Evolutionary conservation across 257 asterid genomes (phyloP).

Genomic region (Craterostigma plantagineum): DNA sequence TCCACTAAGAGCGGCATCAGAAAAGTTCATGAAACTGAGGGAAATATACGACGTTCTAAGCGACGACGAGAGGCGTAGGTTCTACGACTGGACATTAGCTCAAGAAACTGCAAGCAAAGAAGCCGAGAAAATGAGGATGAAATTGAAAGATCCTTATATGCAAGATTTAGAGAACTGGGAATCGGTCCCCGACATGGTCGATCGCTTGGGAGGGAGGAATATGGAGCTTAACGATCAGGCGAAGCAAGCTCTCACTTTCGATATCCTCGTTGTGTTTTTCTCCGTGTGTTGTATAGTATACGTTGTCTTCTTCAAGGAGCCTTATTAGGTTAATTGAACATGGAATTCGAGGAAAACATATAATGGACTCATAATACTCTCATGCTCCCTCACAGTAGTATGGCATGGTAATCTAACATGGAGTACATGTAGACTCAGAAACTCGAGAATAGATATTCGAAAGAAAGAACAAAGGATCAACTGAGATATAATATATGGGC

Average conservation of each 20-base stretch:
- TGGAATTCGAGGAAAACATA: too few species aligned
- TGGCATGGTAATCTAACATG: too few species aligned
- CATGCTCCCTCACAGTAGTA: too few species aligned
- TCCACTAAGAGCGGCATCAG: slow-evolving; percentile 68
- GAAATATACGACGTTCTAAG: slow-evolving; percentile 48
- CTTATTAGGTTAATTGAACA: slow-evolving; percentile 23
- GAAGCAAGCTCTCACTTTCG: slow-evolving; percentile 72
- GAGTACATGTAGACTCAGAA: too few species aligned
- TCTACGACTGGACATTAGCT: slow-evolving; percentile 80
- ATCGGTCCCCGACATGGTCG: slow-evolving; percentile 71
- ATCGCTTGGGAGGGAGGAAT: slow-evolving; percentile 74
- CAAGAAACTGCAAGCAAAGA: slow-evolving; percentile 73
- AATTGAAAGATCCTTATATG: slow-evolving; percentile 48
- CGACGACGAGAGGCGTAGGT: slow-evolving; percentile 48
- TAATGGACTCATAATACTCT: too few species aligned
- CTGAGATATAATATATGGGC: too few species aligned
- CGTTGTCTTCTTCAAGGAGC: slow-evolving; percentile 51
- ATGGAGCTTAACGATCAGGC: slow-evolving; percentile 75
- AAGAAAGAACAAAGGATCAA: too few species aligned
- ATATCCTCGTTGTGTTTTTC: slow-evolving; percentile 45
- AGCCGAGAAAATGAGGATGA: slow-evolving; percentile 70
- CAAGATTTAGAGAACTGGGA: slow-evolving; percentile 29
- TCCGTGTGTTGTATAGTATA: slow-evolving; percentile 53
- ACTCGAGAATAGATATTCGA: too few species aligned
- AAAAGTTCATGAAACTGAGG: slow-evolving; percentile 56